A percentile compares a stretch with the other conserved stretches of the same genome.
Evolutionary conservation across 2,329 filamentous ascomycete genomes (phyloP).

Genomic region (Falciphora oryzae): DNA sequence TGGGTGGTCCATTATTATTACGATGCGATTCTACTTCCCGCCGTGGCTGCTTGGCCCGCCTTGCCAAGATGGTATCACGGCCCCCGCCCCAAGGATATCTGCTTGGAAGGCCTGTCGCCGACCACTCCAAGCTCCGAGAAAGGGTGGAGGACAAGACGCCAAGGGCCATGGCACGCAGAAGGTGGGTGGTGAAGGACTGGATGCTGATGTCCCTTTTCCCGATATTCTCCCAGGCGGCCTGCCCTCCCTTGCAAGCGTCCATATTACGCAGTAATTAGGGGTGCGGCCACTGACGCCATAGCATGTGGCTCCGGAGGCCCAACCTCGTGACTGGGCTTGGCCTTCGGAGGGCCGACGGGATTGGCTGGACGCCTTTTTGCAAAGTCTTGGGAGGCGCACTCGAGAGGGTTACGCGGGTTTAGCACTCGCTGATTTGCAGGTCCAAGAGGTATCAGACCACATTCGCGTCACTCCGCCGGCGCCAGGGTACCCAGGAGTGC

Average conservation of each 20-base stretch:
- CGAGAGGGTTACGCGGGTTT: neutral
- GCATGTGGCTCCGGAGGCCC: neutral
- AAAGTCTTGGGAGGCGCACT: neutral
- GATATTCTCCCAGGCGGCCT: neutral
- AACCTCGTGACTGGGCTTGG: neutral
- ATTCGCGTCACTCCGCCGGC: neutral
- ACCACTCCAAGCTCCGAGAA: neutral
- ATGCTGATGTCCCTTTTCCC: neutral
- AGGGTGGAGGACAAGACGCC: neutral
- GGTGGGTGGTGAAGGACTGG: neutral
- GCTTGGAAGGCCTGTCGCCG: neutral
- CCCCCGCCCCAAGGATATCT: neutral
- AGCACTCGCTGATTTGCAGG: neutral
- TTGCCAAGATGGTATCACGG: neutral
- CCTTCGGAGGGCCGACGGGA: neutral
- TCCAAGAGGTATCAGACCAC: neutral
- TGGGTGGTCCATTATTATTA: neutral
- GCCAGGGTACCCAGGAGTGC: neutral
- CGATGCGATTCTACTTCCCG: neutral
- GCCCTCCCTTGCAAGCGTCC: too few species aligned
- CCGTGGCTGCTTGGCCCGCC: neutral
- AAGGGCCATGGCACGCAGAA: neutral
- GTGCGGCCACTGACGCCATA: neutral
- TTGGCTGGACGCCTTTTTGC: neutral
- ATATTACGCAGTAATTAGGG: neutral